Conservation (phyloP, 371 early-diverging fungal genomes). For the Zychaea mexicana region DNA sequence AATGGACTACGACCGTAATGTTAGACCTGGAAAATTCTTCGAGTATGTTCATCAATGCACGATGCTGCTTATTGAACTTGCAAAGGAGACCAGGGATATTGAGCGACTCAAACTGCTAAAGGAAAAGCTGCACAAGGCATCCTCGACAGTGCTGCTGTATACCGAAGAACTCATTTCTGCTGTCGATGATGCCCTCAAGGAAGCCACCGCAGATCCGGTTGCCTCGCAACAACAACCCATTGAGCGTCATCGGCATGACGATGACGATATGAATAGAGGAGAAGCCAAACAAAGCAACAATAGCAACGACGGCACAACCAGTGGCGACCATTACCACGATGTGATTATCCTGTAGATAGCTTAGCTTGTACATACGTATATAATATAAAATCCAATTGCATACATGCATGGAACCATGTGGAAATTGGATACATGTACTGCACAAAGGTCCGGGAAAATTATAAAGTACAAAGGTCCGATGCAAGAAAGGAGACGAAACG, state of each 20-base stretch:
- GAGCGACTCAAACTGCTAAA: slow-evolving; percentile 59
- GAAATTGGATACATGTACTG: no score
- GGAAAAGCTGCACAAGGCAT: slow-evolving; percentile 59
- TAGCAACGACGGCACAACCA: no score
- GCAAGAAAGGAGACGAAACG: background rate
- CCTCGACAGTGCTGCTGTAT: slow-evolving; percentile 50
- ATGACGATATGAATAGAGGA: no score
- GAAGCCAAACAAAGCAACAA: background rate
- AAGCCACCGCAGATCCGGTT: slow-evolving; percentile 10
- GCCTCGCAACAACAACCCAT: no score
- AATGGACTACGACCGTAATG: background rate
- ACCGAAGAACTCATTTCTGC: slow-evolving; percentile 51
- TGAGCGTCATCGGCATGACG: no score
- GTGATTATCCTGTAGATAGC: background rate
- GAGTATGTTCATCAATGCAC: slow-evolving; percentile 69
- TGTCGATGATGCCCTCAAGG: slow-evolving; percentile 48
- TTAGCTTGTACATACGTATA: background rate
- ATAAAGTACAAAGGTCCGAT: background rate
- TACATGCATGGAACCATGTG: no score
- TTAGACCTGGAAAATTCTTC: slow-evolving; percentile 69
- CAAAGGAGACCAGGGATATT: slow-evolving; percentile 55
- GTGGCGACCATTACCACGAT: no score
- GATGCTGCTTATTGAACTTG: slow-evolving; percentile 55
- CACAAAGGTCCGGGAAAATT: no score
- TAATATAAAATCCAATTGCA: no score